A percentile compares a stretch with the other conserved stretches of the same genome.
phyloP scores from a whole-genome alignment of 2,329 filamentous ascomycete species.

The Fusarium hainanense region DNA sequence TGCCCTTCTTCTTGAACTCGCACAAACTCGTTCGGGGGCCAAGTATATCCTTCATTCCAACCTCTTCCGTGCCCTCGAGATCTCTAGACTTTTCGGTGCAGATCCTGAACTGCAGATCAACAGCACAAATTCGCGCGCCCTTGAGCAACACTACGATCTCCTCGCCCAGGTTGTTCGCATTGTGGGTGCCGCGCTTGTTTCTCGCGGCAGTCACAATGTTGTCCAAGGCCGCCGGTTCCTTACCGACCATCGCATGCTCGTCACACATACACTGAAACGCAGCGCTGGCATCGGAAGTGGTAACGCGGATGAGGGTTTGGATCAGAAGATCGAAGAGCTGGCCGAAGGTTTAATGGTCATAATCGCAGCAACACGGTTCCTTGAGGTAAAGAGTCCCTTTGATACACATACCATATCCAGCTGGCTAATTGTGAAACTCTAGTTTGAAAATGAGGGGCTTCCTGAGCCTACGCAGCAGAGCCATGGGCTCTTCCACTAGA shows the following conservation, averaged over 20 bases:
- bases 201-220: constrained; percentile 84
- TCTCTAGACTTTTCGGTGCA: constrained; percentile 85
- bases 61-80: constrained; percentile 82
- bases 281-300: constrained; percentile 78
- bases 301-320: constrained; percentile 56
- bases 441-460: constrained; percentile 57
- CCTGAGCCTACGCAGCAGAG: constrained; percentile 50
- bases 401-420: not conserved
- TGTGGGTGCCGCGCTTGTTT: constrained; percentile 83
- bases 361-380: constrained; percentile 83
- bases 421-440: constrained; percentile 30
- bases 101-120: constrained; percentile 93
- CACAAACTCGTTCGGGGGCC: constrained; percentile 85
- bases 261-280: constrained; percentile 90
- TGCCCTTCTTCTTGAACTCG: constrained; percentile 83
- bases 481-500: constrained; percentile 55
- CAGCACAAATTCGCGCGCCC: constrained; percentile 73
- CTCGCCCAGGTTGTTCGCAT: constrained; percentile 84
- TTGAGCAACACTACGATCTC: constrained; percentile 85
- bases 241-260: constrained; percentile 81
- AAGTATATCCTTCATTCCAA: constrained; percentile 89
- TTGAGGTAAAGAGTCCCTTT: constrained; percentile 72
- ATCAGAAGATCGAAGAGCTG: constrained; percentile 76
- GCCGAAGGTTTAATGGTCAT: constrained; percentile 88
- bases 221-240: constrained; percentile 84